Conservation (phyloP, 805 yeast genomes). For the Schwanniomyces pseudopolymorphus region DNA sequence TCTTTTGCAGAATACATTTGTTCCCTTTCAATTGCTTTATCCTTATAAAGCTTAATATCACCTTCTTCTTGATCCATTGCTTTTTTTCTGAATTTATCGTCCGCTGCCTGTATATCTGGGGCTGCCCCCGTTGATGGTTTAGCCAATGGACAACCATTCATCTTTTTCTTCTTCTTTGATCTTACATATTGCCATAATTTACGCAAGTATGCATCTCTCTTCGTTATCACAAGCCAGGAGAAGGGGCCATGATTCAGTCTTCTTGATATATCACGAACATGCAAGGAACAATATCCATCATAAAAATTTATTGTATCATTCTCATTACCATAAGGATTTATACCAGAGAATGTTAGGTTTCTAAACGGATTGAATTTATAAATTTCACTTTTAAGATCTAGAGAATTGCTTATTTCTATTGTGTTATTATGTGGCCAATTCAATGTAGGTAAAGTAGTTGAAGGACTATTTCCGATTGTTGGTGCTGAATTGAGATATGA, state of each 20-base stretch:
- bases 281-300: conserved; percentile 43
- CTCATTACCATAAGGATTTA: conserved; percentile 20
- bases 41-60: conserved; percentile 16
- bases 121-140: not conserved
- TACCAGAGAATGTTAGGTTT: conserved; percentile 13
- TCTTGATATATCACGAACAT: conserved; percentile 35
- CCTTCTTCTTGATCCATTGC: conserved; percentile 25
- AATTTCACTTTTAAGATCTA: not conserved
- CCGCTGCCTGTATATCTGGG: conserved; percentile 5
- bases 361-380: not conserved
- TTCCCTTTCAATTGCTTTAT: not conserved
- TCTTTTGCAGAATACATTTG: not conserved
- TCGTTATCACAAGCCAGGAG: conserved; percentile 47
- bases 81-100: conserved; percentile 20
- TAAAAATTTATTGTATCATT: conserved; percentile 43
- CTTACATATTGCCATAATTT: conserved; percentile 9
- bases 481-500: not conserved
- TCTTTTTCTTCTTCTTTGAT: conserved; percentile 3
- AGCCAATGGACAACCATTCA: not conserved
- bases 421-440: not conserved
- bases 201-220: conserved; percentile 40
- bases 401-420: not conserved
- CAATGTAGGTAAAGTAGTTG: not conserved
- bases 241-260: conserved; percentile 53
- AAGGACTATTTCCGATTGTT: not conserved